phyloP scores from a whole-genome alignment of 805 yeast genomes.

The Grigorovia yakushimaensis region DNA sequence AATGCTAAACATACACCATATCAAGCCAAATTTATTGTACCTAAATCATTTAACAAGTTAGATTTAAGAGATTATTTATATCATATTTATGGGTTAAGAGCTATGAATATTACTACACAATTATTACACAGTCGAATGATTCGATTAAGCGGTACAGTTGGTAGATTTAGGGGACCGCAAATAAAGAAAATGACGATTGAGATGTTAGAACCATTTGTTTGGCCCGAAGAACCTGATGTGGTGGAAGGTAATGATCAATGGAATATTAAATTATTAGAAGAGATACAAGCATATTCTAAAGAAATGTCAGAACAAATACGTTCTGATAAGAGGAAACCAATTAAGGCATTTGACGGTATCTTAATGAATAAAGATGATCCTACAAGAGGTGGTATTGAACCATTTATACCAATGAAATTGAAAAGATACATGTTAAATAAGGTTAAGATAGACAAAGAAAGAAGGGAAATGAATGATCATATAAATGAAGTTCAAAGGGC shows the following conservation, averaged over 20 bases:
- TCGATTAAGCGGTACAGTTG: slow-evolving; percentile 47
- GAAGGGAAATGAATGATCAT: background rate
- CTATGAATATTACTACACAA: slow-evolving; percentile 79
- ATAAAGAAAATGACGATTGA: slow-evolving; percentile 94
- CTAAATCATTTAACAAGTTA: slow-evolving; percentile 84
- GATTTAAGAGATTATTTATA: slow-evolving; percentile 90
- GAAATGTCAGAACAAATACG: slow-evolving; percentile 32
- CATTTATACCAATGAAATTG: slow-evolving; percentile 45
- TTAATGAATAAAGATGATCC: slow-evolving; percentile 32
- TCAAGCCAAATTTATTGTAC: slow-evolving; percentile 93
- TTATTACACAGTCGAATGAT: slow-evolving; percentile 62
- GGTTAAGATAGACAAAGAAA: background rate
- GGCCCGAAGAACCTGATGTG: slow-evolving; percentile 61
- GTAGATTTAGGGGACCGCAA: slow-evolving; percentile 71
- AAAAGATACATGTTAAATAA: background rate
- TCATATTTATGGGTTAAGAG: slow-evolving; percentile 83
- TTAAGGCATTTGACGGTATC: slow-evolving; percentile 63
- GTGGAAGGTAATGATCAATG: slow-evolving; percentile 32
- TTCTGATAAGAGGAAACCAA: slow-evolving; percentile 59
- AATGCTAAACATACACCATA: slow-evolving; percentile 96
- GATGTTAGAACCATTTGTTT: slow-evolving; percentile 88
- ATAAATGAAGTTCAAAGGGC: background rate
- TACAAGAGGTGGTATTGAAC: slow-evolving; percentile 49
- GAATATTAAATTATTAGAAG: slow-evolving; percentile 32
- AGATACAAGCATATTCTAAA: slow-evolving; percentile 25